Evolutionary conservation across 2,329 filamentous ascomycete genomes (phyloP).

Genomic region (Microsporum audouinii): DNA sequence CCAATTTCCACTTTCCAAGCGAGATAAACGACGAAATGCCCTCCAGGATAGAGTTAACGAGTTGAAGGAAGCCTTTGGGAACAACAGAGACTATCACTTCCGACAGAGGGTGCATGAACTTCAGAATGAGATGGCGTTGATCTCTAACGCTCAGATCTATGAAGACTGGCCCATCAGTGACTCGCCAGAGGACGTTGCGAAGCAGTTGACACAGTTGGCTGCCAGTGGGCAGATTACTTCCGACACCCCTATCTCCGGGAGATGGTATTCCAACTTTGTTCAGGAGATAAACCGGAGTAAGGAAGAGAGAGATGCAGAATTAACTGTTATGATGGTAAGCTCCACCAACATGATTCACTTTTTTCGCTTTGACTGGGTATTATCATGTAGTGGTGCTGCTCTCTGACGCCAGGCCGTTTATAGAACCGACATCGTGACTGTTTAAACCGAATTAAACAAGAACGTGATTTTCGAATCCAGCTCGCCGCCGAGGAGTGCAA

Average conservation of each 20-base stretch:
- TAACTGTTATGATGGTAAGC: constrained; percentile 70
- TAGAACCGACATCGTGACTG: constrained; percentile 48
- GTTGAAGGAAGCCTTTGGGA: constrained; percentile 65
- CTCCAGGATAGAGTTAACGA: constrained; percentile 67
- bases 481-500: constrained; percentile 54
- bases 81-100: constrained; percentile 73
- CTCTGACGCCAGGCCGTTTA: not conserved
- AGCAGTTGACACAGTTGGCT: constrained; percentile 47
- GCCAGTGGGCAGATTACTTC: constrained; percentile 54
- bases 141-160: constrained; percentile 77
- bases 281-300: constrained; percentile 78
- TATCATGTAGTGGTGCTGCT: not conserved
- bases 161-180: constrained; percentile 56
- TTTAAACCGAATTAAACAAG: constrained; percentile 44
- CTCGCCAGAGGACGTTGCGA: constrained; percentile 53
- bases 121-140: constrained; percentile 80
- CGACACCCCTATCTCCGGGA: constrained; percentile 59
- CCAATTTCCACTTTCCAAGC: constrained; percentile 54
- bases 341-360: not conserved
- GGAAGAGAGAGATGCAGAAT: constrained; percentile 72
- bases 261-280: constrained; percentile 73
- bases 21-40: constrained; percentile 77
- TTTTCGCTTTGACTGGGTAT: not conserved
- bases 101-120: constrained; percentile 80
- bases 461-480: constrained; percentile 48